These are phyloP conservation scores for Malania oleifera DNA, from an alignment of 164 flowering plant genomes.

Conservation along the genomic window DNA sequence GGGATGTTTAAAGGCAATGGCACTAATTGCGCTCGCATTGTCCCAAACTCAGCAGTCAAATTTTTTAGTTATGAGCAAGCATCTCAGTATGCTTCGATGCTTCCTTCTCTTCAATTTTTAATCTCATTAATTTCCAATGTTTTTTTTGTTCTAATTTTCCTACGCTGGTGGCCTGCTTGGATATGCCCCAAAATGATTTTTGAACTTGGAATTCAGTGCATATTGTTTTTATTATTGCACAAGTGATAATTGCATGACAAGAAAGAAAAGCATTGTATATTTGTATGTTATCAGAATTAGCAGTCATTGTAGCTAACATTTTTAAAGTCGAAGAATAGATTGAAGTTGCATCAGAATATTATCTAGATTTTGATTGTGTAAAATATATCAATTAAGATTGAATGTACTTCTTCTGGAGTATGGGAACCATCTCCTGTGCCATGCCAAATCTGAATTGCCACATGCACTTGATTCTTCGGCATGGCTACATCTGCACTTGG, in stretches of 20 bases:
- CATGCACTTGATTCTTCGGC: no score
- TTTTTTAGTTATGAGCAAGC: conserved; percentile 98
- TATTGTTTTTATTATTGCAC: neutral
- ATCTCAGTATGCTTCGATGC: conserved; percentile 46
- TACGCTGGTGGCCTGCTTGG: neutral
- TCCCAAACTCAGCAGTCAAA: conserved; percentile 95
- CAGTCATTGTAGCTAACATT: no score
- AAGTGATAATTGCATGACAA: neutral
- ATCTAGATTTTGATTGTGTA: no score
- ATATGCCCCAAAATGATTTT: neutral
- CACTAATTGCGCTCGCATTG: conserved; percentile 94
- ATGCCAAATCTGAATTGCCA: no score
- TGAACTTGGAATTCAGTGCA: neutral
- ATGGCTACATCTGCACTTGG: no score
- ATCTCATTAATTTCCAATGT: neutral
- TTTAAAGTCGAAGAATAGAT: no score
- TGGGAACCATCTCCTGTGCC: no score
- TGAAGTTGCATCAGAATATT: no score
- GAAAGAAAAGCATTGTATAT: no score
- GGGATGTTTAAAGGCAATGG: conserved; percentile 97
- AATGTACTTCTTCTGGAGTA: no score
- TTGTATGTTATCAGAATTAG: no score
- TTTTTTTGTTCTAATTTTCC: neutral
- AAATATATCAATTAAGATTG: no score
- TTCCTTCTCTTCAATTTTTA: conserved; percentile 5